Base-by-base conservation (phyloP, 176 grass and related monocot species). In the Eleusine coracana region DNA sequence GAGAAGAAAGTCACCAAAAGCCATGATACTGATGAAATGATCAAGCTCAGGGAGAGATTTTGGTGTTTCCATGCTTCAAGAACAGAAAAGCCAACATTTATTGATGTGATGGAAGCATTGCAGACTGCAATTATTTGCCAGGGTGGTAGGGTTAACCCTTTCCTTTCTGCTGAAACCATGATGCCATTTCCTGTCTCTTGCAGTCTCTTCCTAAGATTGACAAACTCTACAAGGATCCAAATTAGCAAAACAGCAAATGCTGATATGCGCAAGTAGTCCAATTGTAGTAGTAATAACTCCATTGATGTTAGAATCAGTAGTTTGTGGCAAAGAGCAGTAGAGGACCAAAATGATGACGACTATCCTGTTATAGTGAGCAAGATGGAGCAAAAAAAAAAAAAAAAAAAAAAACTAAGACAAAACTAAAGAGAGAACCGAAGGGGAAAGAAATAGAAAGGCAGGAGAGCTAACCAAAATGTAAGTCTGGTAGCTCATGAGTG, bases 11-110 rank as follows among this genome's bases (percentile, higher is more conserved):
- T 91, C 3, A 60, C 81, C 68, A 87, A 28, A 89, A 94, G 6
- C 89, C 92, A 94, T 9, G 89, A 89, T 54, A 70, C 10, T 37
- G 92, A 73, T 42, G 71, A 17, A 46, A 94, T 75, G 25, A 84
- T 77, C 51, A 79, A 51, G 44, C 73, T 70, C 23, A 82, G 44
- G 10, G 80, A 46, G 17, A 85, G 0, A 15, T 25, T 75, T 20
- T 46, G 51, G 28, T 38, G 56, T 60, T 71, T 87, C 89, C 89
- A 91, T 37, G 75, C 9, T 75, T 15, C 48, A 79, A 72, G 48
- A 40, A 85, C 56, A 37, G 38, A 66, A 40, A 85, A 83, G 10
- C 69, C 86, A 60, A 94, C 42, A 66, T 89, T 49, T 23, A 39
- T 59, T 20, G 81, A 68, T 10, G 74, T 72, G 52, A 89, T 64